These are phyloP conservation scores for Pseudopithomyces maydicus DNA, from an alignment of 2,329 filamentous ascomycete species.

Conservation along the genomic window DNA sequence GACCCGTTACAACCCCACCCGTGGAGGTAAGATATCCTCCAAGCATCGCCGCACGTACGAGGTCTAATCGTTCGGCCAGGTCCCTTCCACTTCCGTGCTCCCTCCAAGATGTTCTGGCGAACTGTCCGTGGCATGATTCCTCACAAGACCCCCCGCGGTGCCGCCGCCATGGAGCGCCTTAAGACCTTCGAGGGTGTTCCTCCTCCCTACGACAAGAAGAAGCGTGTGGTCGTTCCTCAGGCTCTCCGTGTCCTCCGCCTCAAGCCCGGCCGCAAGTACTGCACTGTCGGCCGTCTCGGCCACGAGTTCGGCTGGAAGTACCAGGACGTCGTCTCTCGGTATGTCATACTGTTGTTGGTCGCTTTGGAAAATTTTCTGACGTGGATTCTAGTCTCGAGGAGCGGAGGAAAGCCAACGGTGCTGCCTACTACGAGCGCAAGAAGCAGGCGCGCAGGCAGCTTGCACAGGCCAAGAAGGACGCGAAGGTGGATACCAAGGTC, in stretches of 20 bases:
- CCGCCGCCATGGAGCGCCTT: conserved; percentile 94
- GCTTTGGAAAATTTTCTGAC: conserved; percentile 21
- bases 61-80: conserved; percentile 57
- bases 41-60: background rate
- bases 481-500: conserved; percentile 84
- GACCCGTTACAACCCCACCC: conserved; percentile 99
- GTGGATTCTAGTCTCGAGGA: conserved; percentile 80
- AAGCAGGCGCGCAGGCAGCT: conserved; percentile 92
- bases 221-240: conserved; percentile 99
- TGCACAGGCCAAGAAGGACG: conserved; percentile 89
- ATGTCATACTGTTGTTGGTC: conserved; percentile 52
- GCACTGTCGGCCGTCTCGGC: conserved; percentile 95
- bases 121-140: conserved; percentile 99
- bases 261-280: conserved; percentile 99
- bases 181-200: conserved; percentile 99
- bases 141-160: conserved; percentile 98
- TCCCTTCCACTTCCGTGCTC: conserved; percentile 99
- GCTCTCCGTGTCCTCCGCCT: conserved; percentile 94
- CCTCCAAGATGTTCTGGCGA: conserved; percentile 99
- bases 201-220: conserved; percentile 99
- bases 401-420: conserved; percentile 98
- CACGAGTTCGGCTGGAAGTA: conserved; percentile 99
- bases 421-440: conserved; percentile 99
- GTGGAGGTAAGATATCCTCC: conserved; percentile 74
- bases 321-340: conserved; percentile 98